These are phyloP conservation scores for Corylus avellana DNA, from an alignment of 306 rosid genomes.

Conservation along the genomic window DNA sequence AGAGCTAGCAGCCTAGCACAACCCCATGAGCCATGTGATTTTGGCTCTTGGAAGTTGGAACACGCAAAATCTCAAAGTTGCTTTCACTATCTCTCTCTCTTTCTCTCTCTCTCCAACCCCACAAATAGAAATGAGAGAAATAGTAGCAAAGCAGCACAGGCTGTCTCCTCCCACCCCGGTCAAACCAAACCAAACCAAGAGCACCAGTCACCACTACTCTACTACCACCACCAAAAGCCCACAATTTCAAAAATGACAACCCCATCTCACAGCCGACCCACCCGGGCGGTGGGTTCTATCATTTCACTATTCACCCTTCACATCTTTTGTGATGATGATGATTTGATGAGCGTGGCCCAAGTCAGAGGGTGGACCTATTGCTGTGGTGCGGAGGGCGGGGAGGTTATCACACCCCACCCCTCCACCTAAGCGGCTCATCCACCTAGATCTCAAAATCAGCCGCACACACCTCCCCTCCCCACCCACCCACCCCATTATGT, in stretches of 20 bases:
- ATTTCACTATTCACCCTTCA: background rate
- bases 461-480: slow-evolving; percentile 58
- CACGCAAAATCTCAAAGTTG: background rate
- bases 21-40: background rate
- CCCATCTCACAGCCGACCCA: background rate
- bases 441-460: slow-evolving; percentile 74
- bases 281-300: slow-evolving; percentile 28
- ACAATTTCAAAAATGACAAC: background rate
- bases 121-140: background rate
- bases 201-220: background rate
- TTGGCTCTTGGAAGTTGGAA: background rate
- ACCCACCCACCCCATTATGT: slow-evolving; percentile 41
- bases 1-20: no score
- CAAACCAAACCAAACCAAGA: background rate
- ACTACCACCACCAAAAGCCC: background rate
- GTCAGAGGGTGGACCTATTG: slow-evolving; percentile 8
- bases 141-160: slow-evolving; percentile 1
- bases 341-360: slow-evolving; percentile 20
- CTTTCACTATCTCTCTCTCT: background rate
- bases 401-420: slow-evolving; percentile 9
- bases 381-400: background rate
- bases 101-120: background rate
- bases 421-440: slow-evolving; percentile 78
- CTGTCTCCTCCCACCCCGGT: background rate
- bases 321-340: background rate